Evolutionary conservation across 495 filamentous ascomycete genomes (phyloP).

Genomic region (Trichoderma parareesei): DNA sequence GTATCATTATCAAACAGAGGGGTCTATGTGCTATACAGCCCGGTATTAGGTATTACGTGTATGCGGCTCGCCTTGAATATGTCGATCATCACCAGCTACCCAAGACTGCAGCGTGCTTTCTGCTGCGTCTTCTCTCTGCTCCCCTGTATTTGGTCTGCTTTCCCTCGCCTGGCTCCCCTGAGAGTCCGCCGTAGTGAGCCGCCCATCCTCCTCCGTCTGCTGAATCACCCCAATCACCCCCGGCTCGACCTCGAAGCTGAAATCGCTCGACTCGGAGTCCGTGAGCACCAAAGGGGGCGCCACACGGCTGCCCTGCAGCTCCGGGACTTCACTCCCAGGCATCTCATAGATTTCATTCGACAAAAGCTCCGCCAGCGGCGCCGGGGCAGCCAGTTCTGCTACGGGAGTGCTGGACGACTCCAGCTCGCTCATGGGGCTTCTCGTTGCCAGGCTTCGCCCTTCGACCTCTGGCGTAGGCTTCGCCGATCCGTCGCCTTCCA

Average conservation of each 20-base stretch:
- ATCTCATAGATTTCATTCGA: slow-evolving; percentile 1
- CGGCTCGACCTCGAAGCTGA: background rate
- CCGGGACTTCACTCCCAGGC: slow-evolving; percentile 3
- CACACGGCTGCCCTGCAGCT: background rate
- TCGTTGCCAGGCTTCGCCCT: background rate
- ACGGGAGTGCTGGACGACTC: background rate
- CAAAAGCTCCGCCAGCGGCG: background rate
- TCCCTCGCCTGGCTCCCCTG: no score
- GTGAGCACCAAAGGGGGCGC: background rate
- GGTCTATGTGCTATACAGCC: background rate
- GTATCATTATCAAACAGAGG: background rate
- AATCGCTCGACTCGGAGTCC: background rate
- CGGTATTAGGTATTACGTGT: background rate
- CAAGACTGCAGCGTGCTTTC: no score
- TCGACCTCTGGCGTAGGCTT: background rate
- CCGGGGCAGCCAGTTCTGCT: background rate
- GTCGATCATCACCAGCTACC: background rate
- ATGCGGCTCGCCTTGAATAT: background rate
- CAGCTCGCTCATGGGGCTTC: background rate
- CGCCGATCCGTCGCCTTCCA: background rate
- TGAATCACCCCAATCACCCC: background rate
- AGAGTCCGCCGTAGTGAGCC: background rate
- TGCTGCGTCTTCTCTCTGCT: background rate
- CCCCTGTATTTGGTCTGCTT: background rate
- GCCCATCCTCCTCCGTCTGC: background rate